These are phyloP conservation scores for Hygrophoropsis aurantiaca DNA, from an alignment of 768 basidiomycete genomes.

Conservation along the genomic window DNA sequence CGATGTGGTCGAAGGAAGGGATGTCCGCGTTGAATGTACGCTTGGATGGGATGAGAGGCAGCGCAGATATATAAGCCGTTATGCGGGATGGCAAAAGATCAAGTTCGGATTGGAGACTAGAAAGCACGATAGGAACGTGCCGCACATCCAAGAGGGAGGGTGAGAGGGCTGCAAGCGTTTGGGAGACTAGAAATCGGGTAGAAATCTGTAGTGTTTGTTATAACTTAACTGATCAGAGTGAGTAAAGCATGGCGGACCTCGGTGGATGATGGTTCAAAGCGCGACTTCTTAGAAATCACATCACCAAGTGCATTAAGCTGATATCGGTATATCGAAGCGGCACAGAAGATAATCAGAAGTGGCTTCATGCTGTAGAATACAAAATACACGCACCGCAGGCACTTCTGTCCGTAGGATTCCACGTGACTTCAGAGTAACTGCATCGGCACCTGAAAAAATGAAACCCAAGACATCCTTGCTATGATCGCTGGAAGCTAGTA, in stretches of 20 bases:
- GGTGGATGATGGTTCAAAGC: neutral
- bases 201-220: constrained; percentile 41
- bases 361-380: neutral
- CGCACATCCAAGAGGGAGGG: constrained; percentile 38
- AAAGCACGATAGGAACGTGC: constrained; percentile 30
- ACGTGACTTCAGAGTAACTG: constrained; percentile 46
- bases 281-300: constrained; percentile 35
- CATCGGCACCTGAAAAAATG: constrained; percentile 31
- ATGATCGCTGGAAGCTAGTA: constrained; percentile 34
- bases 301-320: constrained; percentile 38
- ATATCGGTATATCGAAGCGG: constrained; percentile 26
- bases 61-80: constrained; percentile 38
- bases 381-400: constrained; percentile 42
- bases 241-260: constrained; percentile 15
- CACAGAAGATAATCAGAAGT: neutral
- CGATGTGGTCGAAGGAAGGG: constrained; percentile 46
- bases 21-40: constrained; percentile 14
- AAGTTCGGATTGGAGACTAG: constrained; percentile 36
- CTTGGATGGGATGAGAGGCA: constrained; percentile 36
- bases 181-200: constrained; percentile 52
- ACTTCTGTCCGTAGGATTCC: constrained; percentile 63
- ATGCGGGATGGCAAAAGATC: constrained; percentile 38
- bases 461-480: constrained; percentile 52
- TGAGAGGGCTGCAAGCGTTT: constrained; percentile 49
- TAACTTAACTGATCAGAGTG: neutral